Evolutionary conservation across 306 rosid genomes (phyloP), one percentile per base, ranked within the genome.

Genomic region (Sicyos edulis): DNA sequence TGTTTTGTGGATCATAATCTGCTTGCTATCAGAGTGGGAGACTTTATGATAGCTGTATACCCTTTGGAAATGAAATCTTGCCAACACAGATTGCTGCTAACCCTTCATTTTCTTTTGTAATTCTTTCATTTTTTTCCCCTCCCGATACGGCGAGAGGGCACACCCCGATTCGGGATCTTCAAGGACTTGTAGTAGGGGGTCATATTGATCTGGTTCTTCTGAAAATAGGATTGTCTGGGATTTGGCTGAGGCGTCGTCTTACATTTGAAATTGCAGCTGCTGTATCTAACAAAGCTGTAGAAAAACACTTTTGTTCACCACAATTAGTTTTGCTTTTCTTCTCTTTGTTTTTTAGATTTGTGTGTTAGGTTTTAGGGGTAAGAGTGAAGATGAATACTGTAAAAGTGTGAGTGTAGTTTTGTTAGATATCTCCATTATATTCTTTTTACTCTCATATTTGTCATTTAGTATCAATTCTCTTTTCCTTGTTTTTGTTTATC

Each of bases 11-110:
- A 26, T 59, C 17, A 1, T 34, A 61, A 61, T 7, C 10, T 45
- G 29, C 42, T 45, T 21, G 6, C 6, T 45, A 67, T 14, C 74
- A 66, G 65, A 53, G 73, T 16, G 42, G 50, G 59, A 55, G 17
- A 51, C 60, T 50, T 29, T 52, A 64, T n/a, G 49, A n/a, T 4
- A 10, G 29, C 17, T 17, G 42, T 37, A 37, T 40, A 40, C 74
- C 59, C 75, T 70, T 26, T 54, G 40, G 75, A 71, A 80, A 77
- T 69, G 80, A 74, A 67, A 76, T 77, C 77, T 75, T 72, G 77
- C 65, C 51, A 88, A 85, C 86, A 80, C 74, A 80, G 76, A 80
- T 81, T 76, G 72, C 83, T 79, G 79, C 92, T 83, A 82, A 87
- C 78, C 75, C 55, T 6, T 78, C 68, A 62, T 56, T 75, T 78